phyloP scores from a whole-genome alignment of 169 alveolate genomes.

The Plasmodium gaboni region DNA sequence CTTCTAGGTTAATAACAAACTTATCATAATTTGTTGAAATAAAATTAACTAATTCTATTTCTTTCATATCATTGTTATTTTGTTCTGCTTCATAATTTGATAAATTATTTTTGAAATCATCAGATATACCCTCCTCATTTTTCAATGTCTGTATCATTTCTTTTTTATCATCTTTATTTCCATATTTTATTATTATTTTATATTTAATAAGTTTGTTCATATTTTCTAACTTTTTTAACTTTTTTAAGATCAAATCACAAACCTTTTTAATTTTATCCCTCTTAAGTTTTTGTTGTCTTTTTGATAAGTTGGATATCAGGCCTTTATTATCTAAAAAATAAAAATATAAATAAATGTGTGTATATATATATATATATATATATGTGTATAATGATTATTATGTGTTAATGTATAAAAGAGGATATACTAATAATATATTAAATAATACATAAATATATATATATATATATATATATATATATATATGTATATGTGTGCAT shows the following conservation, averaged over 20 bases:
- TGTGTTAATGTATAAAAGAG: no score
- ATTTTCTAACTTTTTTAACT: conserved; percentile 22
- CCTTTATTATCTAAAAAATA: conserved; percentile 29
- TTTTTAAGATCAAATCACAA: conserved; percentile 24
- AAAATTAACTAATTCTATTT: conserved; percentile 17
- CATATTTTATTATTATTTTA: conserved; percentile 33
- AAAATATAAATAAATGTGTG: not conserved
- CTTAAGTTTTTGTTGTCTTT: not conserved
- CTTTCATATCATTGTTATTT: conserved; percentile 27
- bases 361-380: not conserved
- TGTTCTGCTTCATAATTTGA: conserved; percentile 21
- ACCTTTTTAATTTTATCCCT: conserved; percentile 30
- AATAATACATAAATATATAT: no score
- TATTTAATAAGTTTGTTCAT: conserved; percentile 7
- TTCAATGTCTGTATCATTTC: conserved; percentile 17
- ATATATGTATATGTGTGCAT: not conserved
- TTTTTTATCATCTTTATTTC: conserved; percentile 28
- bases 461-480: not conserved
- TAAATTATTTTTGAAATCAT: conserved; percentile 23
- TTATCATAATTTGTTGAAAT: conserved; percentile 33
- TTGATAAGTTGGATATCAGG: conserved; percentile 27
- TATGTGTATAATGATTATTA: no score
- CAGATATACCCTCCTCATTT: conserved; percentile 25
- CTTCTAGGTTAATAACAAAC: conserved; percentile 16
- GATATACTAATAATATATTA: no score